Conservation (phyloP, 2,329 filamentous ascomycete genomes). For the Diaporthe nobilis region DNA sequence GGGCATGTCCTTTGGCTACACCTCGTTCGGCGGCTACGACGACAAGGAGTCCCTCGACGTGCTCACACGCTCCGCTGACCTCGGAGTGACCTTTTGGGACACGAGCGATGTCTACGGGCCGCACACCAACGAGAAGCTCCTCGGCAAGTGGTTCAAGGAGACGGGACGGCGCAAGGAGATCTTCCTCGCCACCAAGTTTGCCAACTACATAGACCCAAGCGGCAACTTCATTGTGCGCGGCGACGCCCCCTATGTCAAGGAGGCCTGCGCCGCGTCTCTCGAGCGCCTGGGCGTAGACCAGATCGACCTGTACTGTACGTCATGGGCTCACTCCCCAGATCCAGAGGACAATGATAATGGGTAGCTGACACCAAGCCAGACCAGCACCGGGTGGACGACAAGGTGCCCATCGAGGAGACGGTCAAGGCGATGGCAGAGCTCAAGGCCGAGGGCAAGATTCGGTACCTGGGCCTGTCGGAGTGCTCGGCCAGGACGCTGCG, state of each 20-base stretch:
- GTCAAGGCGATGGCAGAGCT: conserved; percentile 62
- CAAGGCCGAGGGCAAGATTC: conserved; percentile 66
- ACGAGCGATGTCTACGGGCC: conserved; percentile 40
- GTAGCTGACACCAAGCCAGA: conserved; percentile 9
- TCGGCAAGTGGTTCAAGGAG: conserved; percentile 60
- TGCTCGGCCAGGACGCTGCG: conserved; percentile 61
- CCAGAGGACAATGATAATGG: too few species aligned
- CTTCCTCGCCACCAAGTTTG: conserved; percentile 60
- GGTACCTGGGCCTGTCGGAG: conserved; percentile 65
- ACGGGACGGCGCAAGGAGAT: conserved; percentile 59
- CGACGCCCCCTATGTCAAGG: conserved; percentile 47
- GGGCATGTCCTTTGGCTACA: conserved; percentile 40
- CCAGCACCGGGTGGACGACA: conserved; percentile 62
- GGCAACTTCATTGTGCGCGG: conserved; percentile 43
- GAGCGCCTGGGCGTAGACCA: conserved; percentile 62
- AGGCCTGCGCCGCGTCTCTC: conserved; percentile 54
- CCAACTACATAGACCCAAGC: conserved; percentile 44
- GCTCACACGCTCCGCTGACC: conserved; percentile 44
- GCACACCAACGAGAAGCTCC: conserved; percentile 54
- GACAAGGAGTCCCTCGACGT: conserved; percentile 42
- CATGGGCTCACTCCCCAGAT: conserved; percentile 42
- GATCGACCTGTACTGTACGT: conserved; percentile 64
- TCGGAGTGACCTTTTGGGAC: conserved; percentile 44
- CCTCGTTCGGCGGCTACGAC: conserved; percentile 40
- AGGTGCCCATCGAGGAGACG: conserved; percentile 62